phyloP scores from a whole-genome alignment of 441 rosid genomes.

The Erodium moschatum region DNA sequence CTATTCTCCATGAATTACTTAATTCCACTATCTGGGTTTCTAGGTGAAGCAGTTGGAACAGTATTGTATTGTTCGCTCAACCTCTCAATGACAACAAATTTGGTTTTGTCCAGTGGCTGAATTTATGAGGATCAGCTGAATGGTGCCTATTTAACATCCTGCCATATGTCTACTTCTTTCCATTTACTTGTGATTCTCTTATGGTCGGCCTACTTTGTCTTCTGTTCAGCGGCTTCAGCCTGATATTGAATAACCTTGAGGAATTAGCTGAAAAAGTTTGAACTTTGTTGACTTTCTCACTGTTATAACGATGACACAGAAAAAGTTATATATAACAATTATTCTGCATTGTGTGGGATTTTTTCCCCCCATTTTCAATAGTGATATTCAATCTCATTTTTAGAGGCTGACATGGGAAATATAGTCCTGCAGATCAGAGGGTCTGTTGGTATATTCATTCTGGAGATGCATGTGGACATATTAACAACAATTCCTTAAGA shows the following conservation, averaged over 20 bases:
- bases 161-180: slow-evolving; percentile 5
- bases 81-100: not conserved
- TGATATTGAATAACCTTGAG: slow-evolving; percentile 2
- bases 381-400: too few relatives aligned
- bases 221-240: too few relatives aligned
- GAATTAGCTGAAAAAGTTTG: not conserved
- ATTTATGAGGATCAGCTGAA: not conserved
- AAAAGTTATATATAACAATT: too few relatives aligned
- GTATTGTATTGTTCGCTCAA: not conserved
- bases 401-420: not conserved
- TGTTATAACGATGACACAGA: not conserved
- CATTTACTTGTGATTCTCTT: not conserved
- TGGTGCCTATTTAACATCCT: not conserved
- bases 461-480: slow-evolving; percentile 5
- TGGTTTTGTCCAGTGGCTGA: slow-evolving; percentile 4
- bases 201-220: not conserved
- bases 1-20: slow-evolving; percentile 6
- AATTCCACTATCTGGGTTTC: not conserved
- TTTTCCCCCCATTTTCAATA: not conserved
- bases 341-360: not conserved
- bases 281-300: not conserved
- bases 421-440: not conserved
- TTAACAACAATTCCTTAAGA: not conserved
- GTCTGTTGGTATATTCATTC: slow-evolving; percentile 4
- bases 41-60: not conserved